Evolutionary conservation across 2,329 filamentous ascomycete species (phyloP).

Genomic region (Colletotrichum sojae): DNA sequence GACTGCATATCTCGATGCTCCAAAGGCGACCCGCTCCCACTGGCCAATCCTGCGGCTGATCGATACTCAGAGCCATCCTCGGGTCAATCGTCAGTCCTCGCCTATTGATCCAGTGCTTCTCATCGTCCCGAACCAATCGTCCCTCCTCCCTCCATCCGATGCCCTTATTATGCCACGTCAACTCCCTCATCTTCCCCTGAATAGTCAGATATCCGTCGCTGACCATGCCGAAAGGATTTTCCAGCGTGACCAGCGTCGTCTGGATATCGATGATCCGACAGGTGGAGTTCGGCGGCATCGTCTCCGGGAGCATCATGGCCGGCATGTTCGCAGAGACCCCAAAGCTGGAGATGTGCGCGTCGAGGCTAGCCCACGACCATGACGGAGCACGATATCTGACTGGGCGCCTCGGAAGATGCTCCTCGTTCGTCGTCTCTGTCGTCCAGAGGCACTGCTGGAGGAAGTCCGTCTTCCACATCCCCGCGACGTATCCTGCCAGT

Average conservation of each 20-base stretch:
- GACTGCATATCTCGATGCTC: constrained; percentile 20
- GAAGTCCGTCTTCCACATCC: background rate
- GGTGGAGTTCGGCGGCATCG: background rate
- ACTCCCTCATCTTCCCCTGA: background rate
- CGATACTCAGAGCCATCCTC: background rate
- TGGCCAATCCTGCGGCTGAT: background rate
- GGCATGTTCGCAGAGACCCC: constrained; percentile 2
- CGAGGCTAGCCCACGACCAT: constrained; percentile 8
- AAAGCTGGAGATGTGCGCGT: background rate
- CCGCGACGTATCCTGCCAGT: background rate
- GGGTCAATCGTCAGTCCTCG: background rate
- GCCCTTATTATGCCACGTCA: background rate
- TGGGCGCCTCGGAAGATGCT: background rate
- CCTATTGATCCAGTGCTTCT: background rate
- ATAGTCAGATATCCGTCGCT: background rate
- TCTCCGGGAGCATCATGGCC: constrained; percentile 2
- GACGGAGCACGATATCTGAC: background rate
- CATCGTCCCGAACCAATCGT: background rate
- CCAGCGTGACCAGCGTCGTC: background rate
- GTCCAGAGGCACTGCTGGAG: constrained; percentile 4
- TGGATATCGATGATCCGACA: background rate
- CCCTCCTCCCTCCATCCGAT: background rate
- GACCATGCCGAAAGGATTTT: background rate
- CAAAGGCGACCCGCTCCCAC: background rate
- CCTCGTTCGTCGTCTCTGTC: background rate